Percentiles rank a stretch among this genome's conserved stretches.
phyloP scores from a whole-genome alignment of 2,329 filamentous ascomycete species.

The Exophiala lecanii-corni region DNA sequence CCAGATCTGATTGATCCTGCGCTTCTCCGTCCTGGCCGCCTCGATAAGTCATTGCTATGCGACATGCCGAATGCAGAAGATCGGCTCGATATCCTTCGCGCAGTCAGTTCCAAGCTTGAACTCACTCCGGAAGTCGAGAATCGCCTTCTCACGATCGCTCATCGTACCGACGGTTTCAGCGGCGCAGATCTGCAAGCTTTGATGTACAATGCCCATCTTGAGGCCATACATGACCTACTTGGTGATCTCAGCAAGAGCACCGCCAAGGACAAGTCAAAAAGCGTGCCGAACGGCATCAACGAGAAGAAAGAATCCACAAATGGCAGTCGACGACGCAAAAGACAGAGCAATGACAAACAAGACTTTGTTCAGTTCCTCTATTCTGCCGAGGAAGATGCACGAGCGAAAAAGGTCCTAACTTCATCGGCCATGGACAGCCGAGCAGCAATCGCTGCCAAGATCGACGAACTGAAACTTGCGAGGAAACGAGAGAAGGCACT shows the following conservation, averaged over 20 bases:
- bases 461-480: conserved; percentile 70
- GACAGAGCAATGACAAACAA: conserved; percentile 36
- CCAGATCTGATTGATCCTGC: conserved; percentile 96
- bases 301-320: conserved; percentile 31
- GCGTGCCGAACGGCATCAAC: conserved; percentile 19
- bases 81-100: conserved; percentile 79
- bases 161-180: conserved; percentile 79
- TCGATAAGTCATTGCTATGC: conserved; percentile 91
- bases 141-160: conserved; percentile 68
- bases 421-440: conserved; percentile 66
- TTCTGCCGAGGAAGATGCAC: conserved; percentile 52
- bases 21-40: conserved; percentile 78
- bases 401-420: conserved; percentile 41
- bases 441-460: conserved; percentile 72
- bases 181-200: conserved; percentile 93
- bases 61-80: conserved; percentile 79
- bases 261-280: conserved; percentile 28
- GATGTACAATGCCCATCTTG: conserved; percentile 92
- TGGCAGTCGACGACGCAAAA: conserved; percentile 32
- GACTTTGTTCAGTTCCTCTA: conserved; percentile 81
- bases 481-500: conserved; percentile 37
- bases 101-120: conserved; percentile 75
- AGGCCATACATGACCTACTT: conserved; percentile 92
- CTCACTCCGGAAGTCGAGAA: conserved; percentile 63
- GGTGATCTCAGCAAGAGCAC: conserved; percentile 45